These are phyloP conservation scores for Coffea eugenioides DNA, from an alignment of 257 asterid genomes.

Conservation along the genomic window DNA sequence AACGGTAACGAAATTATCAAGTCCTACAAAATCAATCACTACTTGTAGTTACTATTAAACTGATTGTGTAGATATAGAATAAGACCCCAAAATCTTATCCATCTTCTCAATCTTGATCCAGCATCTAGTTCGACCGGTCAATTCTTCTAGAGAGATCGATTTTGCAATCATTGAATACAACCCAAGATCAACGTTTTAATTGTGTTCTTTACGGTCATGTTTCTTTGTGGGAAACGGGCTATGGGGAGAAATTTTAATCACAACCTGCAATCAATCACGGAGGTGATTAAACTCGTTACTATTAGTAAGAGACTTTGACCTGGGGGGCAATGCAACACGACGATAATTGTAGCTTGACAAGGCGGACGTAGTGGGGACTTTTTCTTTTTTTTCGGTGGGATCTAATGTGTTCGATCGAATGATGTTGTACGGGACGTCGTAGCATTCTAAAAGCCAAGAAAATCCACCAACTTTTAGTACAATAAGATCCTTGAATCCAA, in stretches of 20 bases:
- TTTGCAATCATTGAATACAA: background rate
- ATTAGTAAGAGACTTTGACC: background rate
- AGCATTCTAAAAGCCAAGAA: slow-evolving; percentile 13
- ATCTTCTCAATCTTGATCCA: background rate
- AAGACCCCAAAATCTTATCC: background rate
- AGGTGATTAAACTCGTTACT: background rate
- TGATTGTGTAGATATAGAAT: too few species aligned
- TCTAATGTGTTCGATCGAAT: background rate
- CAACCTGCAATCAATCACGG: background rate
- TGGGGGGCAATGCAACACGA: background rate
- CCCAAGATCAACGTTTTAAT: too few species aligned
- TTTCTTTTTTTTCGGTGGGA: slow-evolving; percentile 2
- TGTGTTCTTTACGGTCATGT: background rate
- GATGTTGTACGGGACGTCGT: slow-evolving; percentile 1
- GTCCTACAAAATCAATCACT: background rate
- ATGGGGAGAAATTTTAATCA: background rate
- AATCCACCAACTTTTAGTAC: slow-evolving; percentile 20
- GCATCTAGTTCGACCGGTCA: background rate
- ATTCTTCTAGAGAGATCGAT: background rate
- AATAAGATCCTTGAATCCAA: slow-evolving; percentile 15
- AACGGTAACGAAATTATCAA: background rate
- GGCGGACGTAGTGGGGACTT: background rate
- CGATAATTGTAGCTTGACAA: background rate
- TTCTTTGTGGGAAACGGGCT: background rate
- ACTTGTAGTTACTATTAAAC: background rate